Base-by-base conservation (phyloP, 2,329 filamentous ascomycete genomes). In the Lasiodiplodia hormozganensis region DNA sequence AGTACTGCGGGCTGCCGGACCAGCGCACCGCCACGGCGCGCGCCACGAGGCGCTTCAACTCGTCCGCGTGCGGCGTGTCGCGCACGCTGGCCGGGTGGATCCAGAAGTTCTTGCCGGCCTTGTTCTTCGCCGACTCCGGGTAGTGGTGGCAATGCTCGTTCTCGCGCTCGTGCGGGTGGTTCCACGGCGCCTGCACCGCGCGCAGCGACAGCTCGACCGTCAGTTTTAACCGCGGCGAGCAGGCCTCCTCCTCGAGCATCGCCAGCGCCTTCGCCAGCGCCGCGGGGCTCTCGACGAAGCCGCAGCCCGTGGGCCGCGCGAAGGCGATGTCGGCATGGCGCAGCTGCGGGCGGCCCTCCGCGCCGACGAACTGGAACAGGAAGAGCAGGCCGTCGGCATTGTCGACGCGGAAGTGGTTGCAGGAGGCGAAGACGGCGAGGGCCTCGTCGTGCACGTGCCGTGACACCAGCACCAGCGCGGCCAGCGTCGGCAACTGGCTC, bases 21-120 rank as follows among this genome's bases (percentile, higher is more conserved):
- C 60, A 64, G 18, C 60, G 43, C 47, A 64, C 60, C 11, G 28
- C 60, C 4, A 4, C 60, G 12, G 60, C 60, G 8, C 28, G 21
- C 4, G 28, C 28, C 28, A 64, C 60, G 4, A 64, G 60, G 12
- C 23, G 18, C 28, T 31, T 47, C 60, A 64, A n/a, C 28, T 52
- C 43, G 3, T 64, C 60, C 10, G 60, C 16, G 47, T 64, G 34
- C 8, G 60, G 60, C 4, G 60, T 64, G n/a, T 64, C 60, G 28
- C n/a, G n/a, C 23, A 64, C 60, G 60, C 60, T 64, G 43, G 60
- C 60, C 11, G 60, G 60, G 16, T 64, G 60, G 31, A 64, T 64
- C 60, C 60, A 64, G 31, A 64, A 64, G 60, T 64, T 64, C 43
- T 16, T 36, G 28, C 60, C 60, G 47, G 60, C 60, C 43, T 52